Conservation (phyloP, 352 stramenopile species). For the Aphanomyces astaci region DNA sequence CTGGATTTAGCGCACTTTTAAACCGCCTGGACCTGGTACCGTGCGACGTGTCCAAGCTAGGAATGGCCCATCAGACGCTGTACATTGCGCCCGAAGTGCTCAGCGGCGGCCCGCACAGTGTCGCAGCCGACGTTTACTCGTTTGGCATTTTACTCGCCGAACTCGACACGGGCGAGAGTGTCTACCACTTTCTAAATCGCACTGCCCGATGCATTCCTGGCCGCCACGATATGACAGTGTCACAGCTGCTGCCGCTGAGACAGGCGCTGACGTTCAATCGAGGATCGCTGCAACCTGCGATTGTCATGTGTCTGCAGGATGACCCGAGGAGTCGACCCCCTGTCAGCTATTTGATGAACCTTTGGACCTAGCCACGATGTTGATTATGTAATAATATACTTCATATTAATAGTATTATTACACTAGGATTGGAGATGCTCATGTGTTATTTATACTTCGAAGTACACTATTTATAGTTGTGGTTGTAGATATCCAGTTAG, state of each 20-base stretch:
- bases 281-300: neutral
- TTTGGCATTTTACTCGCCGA: conserved; percentile 15
- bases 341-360: conserved; percentile 3
- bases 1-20: neutral
- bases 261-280: conserved; percentile 15
- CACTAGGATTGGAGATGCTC: no score
- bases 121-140: conserved; percentile 14
- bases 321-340: conserved; percentile 1
- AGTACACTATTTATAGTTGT: no score
- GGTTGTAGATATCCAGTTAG: no score
- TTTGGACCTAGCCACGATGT: neutral
- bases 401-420: no score
- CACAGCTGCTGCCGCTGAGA: neutral
- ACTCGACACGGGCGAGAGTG: conserved; percentile 15
- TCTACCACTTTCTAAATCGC: neutral
- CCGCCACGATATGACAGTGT: neutral
- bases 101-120: neutral
- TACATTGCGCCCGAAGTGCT: conserved; percentile 16
- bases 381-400: no score
- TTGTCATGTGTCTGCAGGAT: conserved; percentile 3
- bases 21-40: conserved; percentile 6
- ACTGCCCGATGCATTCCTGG: neutral
- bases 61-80: neutral
- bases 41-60: conserved; percentile 3
- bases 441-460: no score